Evolutionary conservation across 2,329 filamentous ascomycete genomes (phyloP), one percentile per base, ranked within the genome.

Genomic region (Aspergillus hiratsukae): DNA sequence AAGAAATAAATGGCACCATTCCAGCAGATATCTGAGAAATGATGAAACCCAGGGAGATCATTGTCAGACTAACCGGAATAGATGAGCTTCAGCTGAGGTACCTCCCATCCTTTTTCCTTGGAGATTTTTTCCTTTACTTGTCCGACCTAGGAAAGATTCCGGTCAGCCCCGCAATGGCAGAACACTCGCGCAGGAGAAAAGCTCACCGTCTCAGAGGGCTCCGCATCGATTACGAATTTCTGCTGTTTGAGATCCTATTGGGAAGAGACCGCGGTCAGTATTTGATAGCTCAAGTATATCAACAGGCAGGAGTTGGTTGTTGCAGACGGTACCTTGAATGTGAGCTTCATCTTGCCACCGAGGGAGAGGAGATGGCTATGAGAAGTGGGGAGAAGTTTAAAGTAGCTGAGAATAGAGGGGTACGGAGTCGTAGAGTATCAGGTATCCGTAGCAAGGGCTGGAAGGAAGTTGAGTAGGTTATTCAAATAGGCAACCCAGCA

Each of bases 211-310:
- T 97, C 92, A 64, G 89, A 87, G 62, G 92, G 90, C 76, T 97
- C 92, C 71, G 91, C 90, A 66, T 97, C 93, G 81, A 99, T 89
- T 71, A 87, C 87, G 79, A 99, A 99, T 82, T 97, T 97, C 76
- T 97, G 90, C 78, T 97, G 94, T 83, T 97, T 97, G 71, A 99
- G 84, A 81, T 99, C 94, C 92, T 97, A 53, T 60, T 52, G 50
- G 48, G 61, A 61, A 49, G 48, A 52, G 56, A 59, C 40, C 45
- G 48, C 48, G 14, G 59, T 71, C 54, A 71, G 61, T 59, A 48
- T 50, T 48, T 35, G 43, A 14, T 17, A 19, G 8, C n/a, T n/a
- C 11, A 25, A 35, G 14, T 19, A 9, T 8, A 27, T 40, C 43
- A 9, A 35, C n/a, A 56, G 54, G 55, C 53, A 57, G 56, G 58